Base-by-base conservation (phyloP, 495 filamentous ascomycete species). In the Penicillium lividum region DNA sequence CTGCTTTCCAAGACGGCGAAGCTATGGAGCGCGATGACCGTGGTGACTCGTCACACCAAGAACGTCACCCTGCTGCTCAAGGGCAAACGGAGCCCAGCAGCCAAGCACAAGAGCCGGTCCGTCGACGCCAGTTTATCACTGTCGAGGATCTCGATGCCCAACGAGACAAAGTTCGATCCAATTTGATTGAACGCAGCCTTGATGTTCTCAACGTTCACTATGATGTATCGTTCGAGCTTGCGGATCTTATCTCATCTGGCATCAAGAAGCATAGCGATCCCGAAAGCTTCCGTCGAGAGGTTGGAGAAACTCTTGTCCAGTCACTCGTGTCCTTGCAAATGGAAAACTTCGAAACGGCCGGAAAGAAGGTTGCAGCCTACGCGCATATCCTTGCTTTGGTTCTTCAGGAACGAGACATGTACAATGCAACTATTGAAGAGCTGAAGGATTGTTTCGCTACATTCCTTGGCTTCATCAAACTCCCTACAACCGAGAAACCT, bases 351-450 rank as follows among this genome's bases (percentile, higher is more conserved):
- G 78, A 83, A 47, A 75, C 82, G 30, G 73, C 81, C 29, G 90
- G 89, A 11, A 89, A 93, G 67, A 95, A 93, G 64, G 89, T 98
- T 58, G 89, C 93, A 18, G 90, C 95, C 1, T 97, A 93, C 71
- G 92, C 94, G 10, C 93, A 99, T 72, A 83, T 99, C 38, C 78
- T 99, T 10, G 93, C 91, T 3, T 76, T 98, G 52, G 85, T 97
- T 47, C 83, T 98, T 25, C 90, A 94, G 63, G 85, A 94, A 55
- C 85, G 84, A 56, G 68, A 81, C 1, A 97, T 98, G 76, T 97
- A 93, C 69, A 80, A 82, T 36, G 85, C 88, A 22, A 89, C 90
- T 22, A 68, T 92, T 29, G 81, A 83, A 7, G 86, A 90, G 56
- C 77, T 99, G 30, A 90, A 88, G 70, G 84, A 89, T n/a, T 89